Evolutionary conservation across 1,284 basidiomycete genomes (phyloP), one percentile per base, ranked within the genome.

Genomic region (Sanghuangporus baumii): DNA sequence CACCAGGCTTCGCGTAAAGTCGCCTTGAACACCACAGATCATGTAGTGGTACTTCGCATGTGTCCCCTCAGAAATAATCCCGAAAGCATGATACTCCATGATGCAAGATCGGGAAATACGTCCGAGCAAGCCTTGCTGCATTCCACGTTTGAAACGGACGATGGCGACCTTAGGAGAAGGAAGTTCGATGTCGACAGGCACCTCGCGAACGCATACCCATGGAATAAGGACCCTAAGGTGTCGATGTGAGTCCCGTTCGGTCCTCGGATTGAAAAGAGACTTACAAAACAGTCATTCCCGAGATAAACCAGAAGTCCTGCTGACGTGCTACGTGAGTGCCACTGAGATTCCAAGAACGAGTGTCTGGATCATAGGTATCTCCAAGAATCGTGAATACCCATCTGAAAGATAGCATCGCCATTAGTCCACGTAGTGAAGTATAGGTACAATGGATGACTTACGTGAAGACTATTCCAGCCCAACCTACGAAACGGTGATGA

Each of bases 1-100:
- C 66, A 90, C 87, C 31, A 90, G 81, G 62, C 84, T 80, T 60
- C 79, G 79, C 23, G 88, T 91, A 72, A 90, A 91, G 70, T 90
- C 88, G 62, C 86, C 87, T 77, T 89, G 88, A 54, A 90, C 88
- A 73, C 88, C 89, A 67, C 84, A 86, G 65, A 91, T 86, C 79
- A 91, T 75, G 73, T 88, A 91, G 72, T 91, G 89, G 68, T 86
- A 84, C 68, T 87, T 82, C 11, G 88, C 81, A 64, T 88, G 79
- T 4, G 77, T 79, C 26, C 87, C 86, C 72, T 89, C 88, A 34
- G 81, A 84, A 66, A 85, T 79, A 63, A 81, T 79, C 61, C 83
- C 84, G 66, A 85, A 85, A 20, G 84, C 82, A 68, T 86, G 84
- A 66, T 86, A 86, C 68, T 86, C 85, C 80, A 80, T 78, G 63